A percentile compares a stretch with the other conserved stretches of the same genome.
phyloP scores from a whole-genome alignment of 208 protist species.

The Leishmania braziliensis region DNA sequence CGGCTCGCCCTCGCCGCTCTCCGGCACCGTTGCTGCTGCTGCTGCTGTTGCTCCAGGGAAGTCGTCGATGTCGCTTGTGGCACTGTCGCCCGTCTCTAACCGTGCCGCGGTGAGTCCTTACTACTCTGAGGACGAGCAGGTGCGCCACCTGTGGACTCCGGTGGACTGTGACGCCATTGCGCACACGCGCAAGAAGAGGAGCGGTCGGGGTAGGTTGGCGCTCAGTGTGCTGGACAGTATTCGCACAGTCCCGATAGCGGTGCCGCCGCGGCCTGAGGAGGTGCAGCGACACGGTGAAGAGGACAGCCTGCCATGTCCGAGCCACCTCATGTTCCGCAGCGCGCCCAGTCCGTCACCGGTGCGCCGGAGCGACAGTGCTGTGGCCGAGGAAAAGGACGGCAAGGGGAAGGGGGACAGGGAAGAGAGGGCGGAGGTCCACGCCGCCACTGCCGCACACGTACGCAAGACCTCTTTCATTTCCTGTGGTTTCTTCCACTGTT shows the following conservation, averaged over 20 bases:
- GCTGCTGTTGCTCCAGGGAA: too few relatives aligned
- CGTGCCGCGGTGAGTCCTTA: conserved; percentile 7
- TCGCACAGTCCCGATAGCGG: conserved; percentile 32
- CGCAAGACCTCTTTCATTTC: conserved; percentile 7
- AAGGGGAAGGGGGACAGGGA: background rate
- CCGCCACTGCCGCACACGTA: background rate
- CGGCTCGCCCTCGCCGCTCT: background rate
- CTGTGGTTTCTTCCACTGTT: conserved; percentile 17
- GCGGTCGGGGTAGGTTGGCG: background rate
- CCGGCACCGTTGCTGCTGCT: background rate
- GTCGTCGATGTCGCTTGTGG: background rate
- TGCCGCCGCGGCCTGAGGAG: conserved; percentile 31
- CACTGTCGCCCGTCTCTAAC: background rate
- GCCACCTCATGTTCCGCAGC: conserved; percentile 42
- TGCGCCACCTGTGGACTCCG: conserved; percentile 3
- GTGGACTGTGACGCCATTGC: conserved; percentile 9
- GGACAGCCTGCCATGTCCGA: conserved; percentile 47
- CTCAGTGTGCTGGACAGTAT: conserved; percentile 32
- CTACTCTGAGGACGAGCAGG: conserved; percentile 25
- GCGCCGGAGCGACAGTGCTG: background rate
- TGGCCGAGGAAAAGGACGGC: background rate
- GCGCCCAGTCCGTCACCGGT: conserved; percentile 8
- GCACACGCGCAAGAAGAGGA: conserved; percentile 18
- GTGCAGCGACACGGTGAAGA: conserved; percentile 24
- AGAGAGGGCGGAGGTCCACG: background rate